A percentile compares a stretch with the other conserved stretches of the same genome.
Evolutionary conservation across 2,329 filamentous ascomycete species (phyloP).

Genomic region (Microdochium bolleyi): DNA sequence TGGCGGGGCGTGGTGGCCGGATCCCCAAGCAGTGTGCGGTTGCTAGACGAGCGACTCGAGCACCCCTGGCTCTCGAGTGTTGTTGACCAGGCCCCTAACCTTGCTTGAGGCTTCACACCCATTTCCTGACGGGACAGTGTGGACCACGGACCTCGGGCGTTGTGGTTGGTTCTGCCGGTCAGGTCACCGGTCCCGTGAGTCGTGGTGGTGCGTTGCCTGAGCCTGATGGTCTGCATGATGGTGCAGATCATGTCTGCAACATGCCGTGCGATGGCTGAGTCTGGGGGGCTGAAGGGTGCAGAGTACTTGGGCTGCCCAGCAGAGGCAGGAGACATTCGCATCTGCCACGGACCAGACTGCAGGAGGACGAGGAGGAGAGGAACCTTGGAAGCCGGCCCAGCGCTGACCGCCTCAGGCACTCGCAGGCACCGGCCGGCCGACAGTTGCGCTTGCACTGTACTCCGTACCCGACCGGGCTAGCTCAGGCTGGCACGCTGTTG

Average conservation of each 20-base stretch:
- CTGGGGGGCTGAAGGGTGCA: too few species aligned
- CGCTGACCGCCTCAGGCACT: too few species aligned
- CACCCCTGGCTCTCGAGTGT: neutral
- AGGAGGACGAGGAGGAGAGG: too few species aligned
- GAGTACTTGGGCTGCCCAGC: too few species aligned
- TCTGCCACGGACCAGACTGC: too few species aligned
- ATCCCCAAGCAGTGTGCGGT: neutral
- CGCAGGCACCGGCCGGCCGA: too few species aligned
- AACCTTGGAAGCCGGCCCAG: too few species aligned
- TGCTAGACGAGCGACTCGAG: neutral
- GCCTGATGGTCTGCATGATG: neutral
- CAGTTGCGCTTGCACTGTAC: too few species aligned
- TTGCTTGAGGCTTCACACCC: neutral
- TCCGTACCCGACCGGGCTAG: too few species aligned
- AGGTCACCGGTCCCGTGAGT: neutral
- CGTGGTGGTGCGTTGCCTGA: neutral
- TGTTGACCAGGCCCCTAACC: neutral
- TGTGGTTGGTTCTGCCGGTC: neutral
- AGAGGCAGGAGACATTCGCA: too few species aligned
- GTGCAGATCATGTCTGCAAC: neutral
- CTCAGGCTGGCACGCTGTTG: too few species aligned
- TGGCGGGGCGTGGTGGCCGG: neutral
- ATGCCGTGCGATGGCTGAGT: too few species aligned
- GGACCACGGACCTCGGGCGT: neutral
- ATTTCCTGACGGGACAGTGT: neutral